Base-by-base conservation (phyloP, 345 rosid species). In the Salix dunnii region DNA sequence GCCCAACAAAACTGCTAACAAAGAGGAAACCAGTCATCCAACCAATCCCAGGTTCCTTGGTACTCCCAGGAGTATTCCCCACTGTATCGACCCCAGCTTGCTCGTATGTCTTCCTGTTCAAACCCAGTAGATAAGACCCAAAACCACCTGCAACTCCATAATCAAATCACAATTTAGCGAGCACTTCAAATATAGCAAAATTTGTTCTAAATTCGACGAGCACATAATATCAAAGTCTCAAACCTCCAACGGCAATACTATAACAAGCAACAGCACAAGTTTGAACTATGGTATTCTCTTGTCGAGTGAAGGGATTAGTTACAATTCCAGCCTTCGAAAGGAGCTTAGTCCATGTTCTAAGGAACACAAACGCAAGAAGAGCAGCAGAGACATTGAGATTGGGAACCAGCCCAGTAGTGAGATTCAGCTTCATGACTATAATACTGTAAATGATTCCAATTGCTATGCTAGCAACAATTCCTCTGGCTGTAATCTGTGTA, bases 381-480 rank as follows among this genome's bases (percentile, higher is more conserved):
- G 99, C 99, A 35, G 97, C 97, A 48, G 99, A 96, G 84, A 96
- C 97, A 65, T 96, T 96, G 72, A 96, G 93, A 79, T 93, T 96
- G 11, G 99, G 99, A 40, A 96, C 97, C 40, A 96, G 82, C 20
- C 98, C 99, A 8, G 99, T 94, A 21, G 97, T 96, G 14, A 96
- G 91, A 74, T 92, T 96, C 66, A 96, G 89, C 84, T 96, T 96
- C 87, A 80, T 88, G 42, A 93, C 96, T 67, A 96, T 92, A 51
- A 96, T 89, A 81, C 98, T 93, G 87, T 93, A 96, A 1, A 96
- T 84, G 78, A 84, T 62, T 2, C 99, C 99, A 72, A 96, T 96
- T 7, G 67, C 78, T 51, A 90, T 30, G 72, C 99, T 91, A 2
- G 96, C 90, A 11, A 93, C 27, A 27, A 96, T 63, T 25, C 98